Evolutionary conservation across 1,139 yeast genomes (phyloP), one percentile per base, ranked within the genome.

Genomic region (Scheffersomyces parashehatae): DNA sequence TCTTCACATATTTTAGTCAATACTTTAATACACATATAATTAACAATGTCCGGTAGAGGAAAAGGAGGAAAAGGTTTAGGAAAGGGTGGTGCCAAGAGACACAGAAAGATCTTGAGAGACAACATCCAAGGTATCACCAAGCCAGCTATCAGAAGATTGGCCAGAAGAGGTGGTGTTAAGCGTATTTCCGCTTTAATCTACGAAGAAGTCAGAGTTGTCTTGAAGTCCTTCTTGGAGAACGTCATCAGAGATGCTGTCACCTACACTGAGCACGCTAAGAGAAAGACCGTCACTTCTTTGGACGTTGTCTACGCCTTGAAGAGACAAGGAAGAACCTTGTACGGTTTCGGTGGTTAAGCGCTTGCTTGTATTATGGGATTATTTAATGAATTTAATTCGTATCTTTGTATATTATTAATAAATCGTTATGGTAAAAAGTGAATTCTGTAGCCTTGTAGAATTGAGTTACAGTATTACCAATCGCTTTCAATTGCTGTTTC

Each of bases 151-250:
- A 90, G 99, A 82, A 91, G 99, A 88, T 86, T 93, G 67, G 99
- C 99, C 51, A 91, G 99, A 85, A 90, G 99, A 88, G 99, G 99
- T 80, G 99, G 99, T 88, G 99, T 93, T 69, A 93, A 93, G 86
- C 97, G 98, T 87, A 93, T 93, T 65, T 91, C 98, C 56, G 98
- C 97, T 69, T 82, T 91, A 70, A 91, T 93, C 73, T 93, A 93
- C 81, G 98, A 93, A 79, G 97, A 91, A 82, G 97, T 95, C 66
- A 89, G 99, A 81, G 93, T 88, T 59, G 98, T 93, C 61, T 82
- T 93, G 62, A 91, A 91, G 80, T 81, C 96, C 50, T 93, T 91
- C 87, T 83, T 93, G 68, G 97, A 90, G 78, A 85, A 88, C 68
- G 97, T 91, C 63, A 93, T 93, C 76, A 89, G 97, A 81, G 98